Conservation (phyloP, 108 stramenopile species). For the Schizochytrium sp. region DNA sequence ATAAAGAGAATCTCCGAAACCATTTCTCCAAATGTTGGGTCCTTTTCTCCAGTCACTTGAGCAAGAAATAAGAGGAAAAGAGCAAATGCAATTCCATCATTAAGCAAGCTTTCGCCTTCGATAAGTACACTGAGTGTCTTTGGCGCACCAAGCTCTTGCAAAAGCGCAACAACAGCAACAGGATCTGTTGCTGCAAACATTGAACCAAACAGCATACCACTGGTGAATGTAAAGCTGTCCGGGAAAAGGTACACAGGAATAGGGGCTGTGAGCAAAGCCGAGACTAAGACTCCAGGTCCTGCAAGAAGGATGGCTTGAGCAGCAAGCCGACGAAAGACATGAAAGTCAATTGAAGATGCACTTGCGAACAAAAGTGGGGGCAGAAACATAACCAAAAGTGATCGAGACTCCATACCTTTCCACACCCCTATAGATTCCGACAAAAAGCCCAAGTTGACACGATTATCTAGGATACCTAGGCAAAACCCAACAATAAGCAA, state of each 20-base stretch:
- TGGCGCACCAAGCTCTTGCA: constrained; percentile 73
- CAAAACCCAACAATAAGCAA: constrained; percentile 82
- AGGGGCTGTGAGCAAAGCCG: constrained; percentile 66
- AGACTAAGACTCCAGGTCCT: constrained; percentile 80
- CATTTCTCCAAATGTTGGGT: constrained; percentile 37
- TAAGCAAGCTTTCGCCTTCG: constrained; percentile 78
- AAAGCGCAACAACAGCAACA: constrained; percentile 69
- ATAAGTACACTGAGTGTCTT: constrained; percentile 71
- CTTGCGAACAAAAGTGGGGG: constrained; percentile 88
- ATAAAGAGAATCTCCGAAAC: constrained; percentile 61
- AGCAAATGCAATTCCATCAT: constrained; percentile 77
- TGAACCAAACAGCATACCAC: constrained; percentile 71
- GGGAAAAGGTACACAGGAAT: constrained; percentile 65
- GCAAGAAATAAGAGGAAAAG: constrained; percentile 71
- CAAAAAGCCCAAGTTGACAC: constrained; percentile 64
- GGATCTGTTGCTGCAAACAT: constrained; percentile 63
- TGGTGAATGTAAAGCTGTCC: constrained; percentile 68
- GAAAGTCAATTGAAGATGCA: constrained; percentile 80
- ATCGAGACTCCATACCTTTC: constrained; percentile 79
- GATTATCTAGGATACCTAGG: constrained; percentile 74
- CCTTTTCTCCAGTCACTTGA: background rate
- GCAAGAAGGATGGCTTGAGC: constrained; percentile 84
- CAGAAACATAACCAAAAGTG: constrained; percentile 86
- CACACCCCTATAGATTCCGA: constrained; percentile 74
- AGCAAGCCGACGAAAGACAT: constrained; percentile 76